Evolutionary conservation across 192 early-diverging fungal species (phyloP), one percentile per base, ranked within the genome.

Genomic region (Podila epicladia): DNA sequence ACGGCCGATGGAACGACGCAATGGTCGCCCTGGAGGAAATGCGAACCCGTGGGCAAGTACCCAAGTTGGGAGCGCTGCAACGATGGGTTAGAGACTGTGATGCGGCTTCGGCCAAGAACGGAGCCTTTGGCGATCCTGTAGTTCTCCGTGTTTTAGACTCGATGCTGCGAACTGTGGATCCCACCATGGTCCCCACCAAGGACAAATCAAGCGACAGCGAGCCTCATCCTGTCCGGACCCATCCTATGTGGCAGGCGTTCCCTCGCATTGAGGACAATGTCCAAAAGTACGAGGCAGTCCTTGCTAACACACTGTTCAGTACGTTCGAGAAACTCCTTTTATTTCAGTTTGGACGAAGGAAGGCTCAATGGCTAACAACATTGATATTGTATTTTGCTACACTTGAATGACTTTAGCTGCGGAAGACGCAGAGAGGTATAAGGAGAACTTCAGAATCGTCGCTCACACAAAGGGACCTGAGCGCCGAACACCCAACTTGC

Each of bases 41-140:
- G 90, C 71, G 88, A 60, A 65, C 70, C 13, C 72, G 74, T 13
- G 85, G 83, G 0, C 73, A 82, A 53, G 73, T 76, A 9, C 89
- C 88, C 7, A 88, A 88, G 58, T 82, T 92, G 7, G 91, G 91
- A 20, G 85, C 89, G 0, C 62, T 92, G 20, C 91, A 92, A 62
- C 79, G 91, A 12, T 92, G 91, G 91, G 89, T 90, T 31, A 78
- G 91, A n/a, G 91, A 90, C 59, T 92, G 91, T 61, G 91, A 92
- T 73, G 91, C 91, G 6, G 91, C 88, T n/a, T 84, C 85, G 0
- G 73, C 75, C 20, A 70, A 86, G 32, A 84, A 78, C 58, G 82
- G 77, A 6, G 76, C 75, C 24, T 74, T 73, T 58, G 79, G 73
- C 26, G 82, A 85, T 38, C 82, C 79, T 15, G 67, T 86, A 55